Conservation (phyloP, 495 filamentous ascomycete species). For the Podospora australis region DNA sequence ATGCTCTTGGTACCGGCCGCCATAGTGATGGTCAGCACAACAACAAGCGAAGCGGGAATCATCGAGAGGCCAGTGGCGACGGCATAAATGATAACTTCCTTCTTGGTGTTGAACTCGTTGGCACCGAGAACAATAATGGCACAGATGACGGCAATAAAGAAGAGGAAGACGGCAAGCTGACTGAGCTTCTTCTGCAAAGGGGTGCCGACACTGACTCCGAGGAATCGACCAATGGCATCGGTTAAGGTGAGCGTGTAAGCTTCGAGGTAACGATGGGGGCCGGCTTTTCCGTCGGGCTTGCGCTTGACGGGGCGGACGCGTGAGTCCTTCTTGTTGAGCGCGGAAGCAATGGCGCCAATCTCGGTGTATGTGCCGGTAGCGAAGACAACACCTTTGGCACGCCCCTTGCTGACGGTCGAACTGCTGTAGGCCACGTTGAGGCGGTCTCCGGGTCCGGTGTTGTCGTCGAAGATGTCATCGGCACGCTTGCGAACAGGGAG, state of each 20-base stretch:
- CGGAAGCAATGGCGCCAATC: constrained; percentile 73
- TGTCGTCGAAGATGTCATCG: constrained; percentile 24
- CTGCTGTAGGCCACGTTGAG: constrained; percentile 64
- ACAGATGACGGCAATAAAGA: constrained; percentile 64
- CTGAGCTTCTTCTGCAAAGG: constrained; percentile 73
- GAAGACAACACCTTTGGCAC: constrained; percentile 60
- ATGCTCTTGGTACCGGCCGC: constrained; percentile 74
- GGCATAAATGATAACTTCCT: constrained; percentile 77
- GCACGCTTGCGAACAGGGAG: constrained; percentile 37
- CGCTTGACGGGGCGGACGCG: constrained; percentile 52
- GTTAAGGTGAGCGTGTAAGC: constrained; percentile 60
- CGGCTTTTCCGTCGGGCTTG: constrained; percentile 52
- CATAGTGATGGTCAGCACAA: constrained; percentile 67
- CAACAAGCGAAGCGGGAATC: constrained; percentile 63
- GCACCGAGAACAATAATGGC: constrained; percentile 77
- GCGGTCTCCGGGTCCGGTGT: constrained; percentile 55
- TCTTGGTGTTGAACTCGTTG: constrained; percentile 62
- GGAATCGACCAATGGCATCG: constrained; percentile 61
- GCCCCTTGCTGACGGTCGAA: constrained; percentile 61
- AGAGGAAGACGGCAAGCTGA: constrained; percentile 68
- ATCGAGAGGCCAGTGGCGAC: constrained; percentile 66
- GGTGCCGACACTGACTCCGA: constrained; percentile 69
- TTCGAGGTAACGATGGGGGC: constrained; percentile 60
- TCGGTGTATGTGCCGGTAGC: constrained; percentile 70
- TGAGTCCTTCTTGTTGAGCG: constrained; percentile 50